These are phyloP conservation scores for Komagataella populi DNA, from an alignment of 805 yeast genomes.

Conservation along the genomic window DNA sequence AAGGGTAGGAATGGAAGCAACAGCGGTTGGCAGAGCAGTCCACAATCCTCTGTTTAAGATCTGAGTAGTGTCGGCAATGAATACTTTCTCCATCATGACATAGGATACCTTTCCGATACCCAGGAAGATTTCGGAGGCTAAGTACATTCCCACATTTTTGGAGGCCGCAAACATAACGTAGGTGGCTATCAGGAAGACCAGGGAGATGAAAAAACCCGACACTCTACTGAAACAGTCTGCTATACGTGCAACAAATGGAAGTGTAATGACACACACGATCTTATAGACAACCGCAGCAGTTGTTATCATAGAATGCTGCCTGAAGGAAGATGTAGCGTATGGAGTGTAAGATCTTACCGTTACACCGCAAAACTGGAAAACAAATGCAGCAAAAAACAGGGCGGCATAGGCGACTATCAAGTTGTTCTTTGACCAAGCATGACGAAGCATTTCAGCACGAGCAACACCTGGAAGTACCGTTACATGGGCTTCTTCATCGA, in stretches of 20 bases:
- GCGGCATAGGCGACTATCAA: background rate
- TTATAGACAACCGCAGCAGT: background rate
- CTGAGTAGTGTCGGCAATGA: constrained; percentile 16
- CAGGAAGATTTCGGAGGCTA: constrained; percentile 18
- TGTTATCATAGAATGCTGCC: background rate
- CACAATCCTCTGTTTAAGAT: constrained; percentile 16
- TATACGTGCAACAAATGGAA: constrained; percentile 9
- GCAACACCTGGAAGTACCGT: background rate
- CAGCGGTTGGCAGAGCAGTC: constrained; percentile 4
- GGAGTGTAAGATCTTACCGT: background rate
- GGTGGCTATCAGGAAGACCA: constrained; percentile 11
- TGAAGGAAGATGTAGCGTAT: background rate
- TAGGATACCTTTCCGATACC: constrained; percentile 17
- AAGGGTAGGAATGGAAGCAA: constrained; percentile 19
- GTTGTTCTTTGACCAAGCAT: background rate
- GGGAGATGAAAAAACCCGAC: constrained; percentile 14
- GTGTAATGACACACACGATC: background rate
- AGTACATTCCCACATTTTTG: constrained; percentile 12
- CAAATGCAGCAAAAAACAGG: background rate
- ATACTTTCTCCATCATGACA: constrained; percentile 13
- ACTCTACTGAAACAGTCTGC: constrained; percentile 17
- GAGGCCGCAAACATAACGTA: constrained; percentile 15
- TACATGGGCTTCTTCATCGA: background rate
- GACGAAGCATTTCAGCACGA: background rate
- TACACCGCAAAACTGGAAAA: background rate